phyloP scores from a whole-genome alignment of 164 flowering plant species.

The Echeveria elegans region DNA sequence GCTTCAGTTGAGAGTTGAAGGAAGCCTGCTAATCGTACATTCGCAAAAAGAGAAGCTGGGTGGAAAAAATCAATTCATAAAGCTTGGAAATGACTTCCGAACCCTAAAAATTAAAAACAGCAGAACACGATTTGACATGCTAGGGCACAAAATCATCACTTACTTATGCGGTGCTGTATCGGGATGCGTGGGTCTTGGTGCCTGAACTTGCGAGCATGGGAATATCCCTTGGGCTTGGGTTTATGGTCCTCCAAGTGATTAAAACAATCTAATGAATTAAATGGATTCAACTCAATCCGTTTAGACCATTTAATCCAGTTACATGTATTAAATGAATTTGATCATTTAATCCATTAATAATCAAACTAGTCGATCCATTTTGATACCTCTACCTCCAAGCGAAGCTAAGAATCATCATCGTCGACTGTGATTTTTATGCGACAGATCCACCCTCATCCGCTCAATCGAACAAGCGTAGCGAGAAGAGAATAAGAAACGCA shows the following conservation, averaged over 20 bases:
- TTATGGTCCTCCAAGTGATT: too few relatives aligned
- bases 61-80: too few relatives aligned
- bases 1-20: too few relatives aligned
- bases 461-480: neutral
- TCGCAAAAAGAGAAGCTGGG: neutral
- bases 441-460: constrained; percentile 30
- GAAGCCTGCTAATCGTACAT: neutral
- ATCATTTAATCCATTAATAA: too few relatives aligned
- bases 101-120: neutral
- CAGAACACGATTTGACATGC: neutral
- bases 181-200: constrained; percentile 11
- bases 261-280: too few relatives aligned
- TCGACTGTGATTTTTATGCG: constrained; percentile 29
- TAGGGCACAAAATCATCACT: neutral
- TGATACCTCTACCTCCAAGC: too few relatives aligned
- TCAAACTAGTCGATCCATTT: too few relatives aligned
- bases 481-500: neutral
- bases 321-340: too few relatives aligned
- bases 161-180: neutral
- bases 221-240: constrained; percentile 12
- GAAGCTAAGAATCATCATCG: constrained; percentile 35
- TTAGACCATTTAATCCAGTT: too few relatives aligned
- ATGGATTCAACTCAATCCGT: too few relatives aligned
- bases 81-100: neutral
- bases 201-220: constrained; percentile 33